phyloP scores from a whole-genome alignment of 2,329 filamentous ascomycete genomes.

The Aquanectria penicillioides region DNA sequence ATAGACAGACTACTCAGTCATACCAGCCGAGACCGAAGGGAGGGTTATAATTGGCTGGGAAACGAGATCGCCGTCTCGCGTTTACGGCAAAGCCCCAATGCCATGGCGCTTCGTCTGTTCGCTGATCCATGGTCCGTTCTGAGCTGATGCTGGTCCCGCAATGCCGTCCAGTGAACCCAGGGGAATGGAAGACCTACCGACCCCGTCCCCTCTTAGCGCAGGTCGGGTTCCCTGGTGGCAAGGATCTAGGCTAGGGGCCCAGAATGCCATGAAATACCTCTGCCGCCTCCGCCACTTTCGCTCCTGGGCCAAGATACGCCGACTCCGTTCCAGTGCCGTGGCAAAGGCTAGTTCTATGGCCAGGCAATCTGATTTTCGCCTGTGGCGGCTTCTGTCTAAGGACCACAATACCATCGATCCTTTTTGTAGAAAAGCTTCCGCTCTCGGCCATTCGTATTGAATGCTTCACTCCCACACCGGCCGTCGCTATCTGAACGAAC shows the following conservation, averaged over 20 bases:
- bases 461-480: slow-evolving; percentile 15
- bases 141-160: slow-evolving; percentile 32
- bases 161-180: slow-evolving; percentile 29
- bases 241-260: slow-evolving; percentile 22
- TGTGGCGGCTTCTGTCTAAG: slow-evolving; percentile 14
- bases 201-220: slow-evolving; percentile 27
- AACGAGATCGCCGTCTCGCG: slow-evolving; percentile 23
- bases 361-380: slow-evolving; percentile 12
- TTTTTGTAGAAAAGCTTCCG: slow-evolving; percentile 21
- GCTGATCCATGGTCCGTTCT: slow-evolving; percentile 27
- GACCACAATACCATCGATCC: slow-evolving; percentile 18
- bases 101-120: slow-evolving; percentile 27
- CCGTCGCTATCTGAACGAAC: slow-evolving; percentile 23
- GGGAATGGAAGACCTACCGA: slow-evolving; percentile 33
- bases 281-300: slow-evolving; percentile 25
- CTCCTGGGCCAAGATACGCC: slow-evolving; percentile 9
- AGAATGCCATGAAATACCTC: slow-evolving; percentile 27
- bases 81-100: slow-evolving; percentile 26
- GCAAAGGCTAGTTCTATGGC: slow-evolving; percentile 15
- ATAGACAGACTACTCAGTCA: slow-evolving; percentile 22
- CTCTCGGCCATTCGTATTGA: slow-evolving; percentile 23
- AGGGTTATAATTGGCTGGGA: slow-evolving; percentile 23
- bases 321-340: slow-evolving; percentile 24
- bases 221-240: slow-evolving; percentile 18
- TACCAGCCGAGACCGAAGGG: slow-evolving; percentile 16